Conservation (phyloP, 805 yeast species). For the Lipomyces sp. region DNA sequence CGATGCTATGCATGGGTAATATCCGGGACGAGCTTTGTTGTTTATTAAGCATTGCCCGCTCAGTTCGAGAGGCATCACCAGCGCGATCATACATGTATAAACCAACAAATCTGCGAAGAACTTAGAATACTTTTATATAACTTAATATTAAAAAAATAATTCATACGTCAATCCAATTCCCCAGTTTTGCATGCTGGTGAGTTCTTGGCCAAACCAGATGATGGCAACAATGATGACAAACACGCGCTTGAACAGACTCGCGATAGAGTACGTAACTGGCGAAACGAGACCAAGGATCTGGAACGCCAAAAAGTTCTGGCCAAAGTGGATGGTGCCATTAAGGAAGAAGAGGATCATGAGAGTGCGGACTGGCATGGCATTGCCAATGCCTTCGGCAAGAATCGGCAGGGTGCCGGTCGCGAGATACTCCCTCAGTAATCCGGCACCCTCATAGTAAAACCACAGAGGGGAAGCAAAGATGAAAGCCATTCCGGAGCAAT, state of each 20-base stretch:
- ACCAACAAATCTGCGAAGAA: constrained; percentile 39
- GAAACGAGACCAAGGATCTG: constrained; percentile 80
- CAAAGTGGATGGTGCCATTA: constrained; percentile 77
- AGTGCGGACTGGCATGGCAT: constrained; percentile 40
- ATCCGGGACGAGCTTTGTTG: constrained; percentile 13
- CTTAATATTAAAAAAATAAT: constrained; percentile 15
- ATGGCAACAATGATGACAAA: constrained; percentile 81
- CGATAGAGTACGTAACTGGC: constrained; percentile 84
- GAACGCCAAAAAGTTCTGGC: constrained; percentile 80
- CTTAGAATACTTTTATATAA: neutral
- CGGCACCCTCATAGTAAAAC: constrained; percentile 60
- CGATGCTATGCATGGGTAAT: constrained; percentile 24
- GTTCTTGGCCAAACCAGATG: constrained; percentile 58
- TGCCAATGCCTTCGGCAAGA: constrained; percentile 42
- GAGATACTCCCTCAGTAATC: constrained; percentile 37
- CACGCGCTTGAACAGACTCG: constrained; percentile 86
- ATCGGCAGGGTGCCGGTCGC: constrained; percentile 34
- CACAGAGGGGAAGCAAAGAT: constrained; percentile 75
- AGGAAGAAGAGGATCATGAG: constrained; percentile 54
- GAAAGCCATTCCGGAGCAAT: constrained; percentile 77
- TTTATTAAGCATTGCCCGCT: constrained; percentile 21
- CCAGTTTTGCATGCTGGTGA: constrained; percentile 48
- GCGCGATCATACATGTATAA: constrained; percentile 51
- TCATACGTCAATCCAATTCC: constrained; percentile 48
- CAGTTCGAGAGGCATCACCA: constrained; percentile 45